phyloP scores from a whole-genome alignment of 2,329 filamentous ascomycete genomes.

The Hansfordia pulvinata region DNA sequence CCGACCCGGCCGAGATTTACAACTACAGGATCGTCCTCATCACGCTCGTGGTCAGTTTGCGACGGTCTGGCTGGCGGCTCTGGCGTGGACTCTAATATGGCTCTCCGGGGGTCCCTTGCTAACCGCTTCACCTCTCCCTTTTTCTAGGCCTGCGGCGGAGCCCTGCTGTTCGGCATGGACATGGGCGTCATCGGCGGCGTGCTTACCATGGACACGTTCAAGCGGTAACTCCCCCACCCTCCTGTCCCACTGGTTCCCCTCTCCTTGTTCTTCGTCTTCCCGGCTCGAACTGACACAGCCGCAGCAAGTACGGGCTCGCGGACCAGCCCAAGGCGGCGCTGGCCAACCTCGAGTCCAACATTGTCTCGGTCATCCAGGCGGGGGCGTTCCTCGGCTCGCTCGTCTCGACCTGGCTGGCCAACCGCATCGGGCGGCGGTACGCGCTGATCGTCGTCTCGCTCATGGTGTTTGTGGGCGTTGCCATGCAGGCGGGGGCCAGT shows the following conservation, averaged over 20 bases:
- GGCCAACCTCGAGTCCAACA: slow-evolving; percentile 1
- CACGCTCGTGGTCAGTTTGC: too few relatives aligned
- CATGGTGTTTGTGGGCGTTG: slow-evolving; percentile 44
- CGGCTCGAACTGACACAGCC: slow-evolving; percentile 23
- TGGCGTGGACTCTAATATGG: too few relatives aligned
- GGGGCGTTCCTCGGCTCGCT: slow-evolving; percentile 55
- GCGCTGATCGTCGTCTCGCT: slow-evolving; percentile 25
- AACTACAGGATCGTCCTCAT: too few relatives aligned
- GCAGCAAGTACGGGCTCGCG: slow-evolving; percentile 25
- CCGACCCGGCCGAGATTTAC: too few relatives aligned
- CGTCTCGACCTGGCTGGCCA: slow-evolving; percentile 21
- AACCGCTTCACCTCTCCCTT: too few relatives aligned
- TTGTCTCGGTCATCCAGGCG: slow-evolving; percentile 51
- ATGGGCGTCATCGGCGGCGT: slow-evolving; percentile 58
- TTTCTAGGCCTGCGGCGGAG: too few relatives aligned
- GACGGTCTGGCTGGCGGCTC: too few relatives aligned
- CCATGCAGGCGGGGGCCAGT: too few relatives aligned
- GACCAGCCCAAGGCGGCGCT: neutral
- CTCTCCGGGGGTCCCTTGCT: too few relatives aligned
- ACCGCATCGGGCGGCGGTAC: slow-evolving; percentile 8
- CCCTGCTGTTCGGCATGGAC: too few relatives aligned
- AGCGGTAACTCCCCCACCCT: slow-evolving; percentile 23
- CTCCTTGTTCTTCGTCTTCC: slow-evolving; percentile 25
- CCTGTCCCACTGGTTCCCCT: slow-evolving; percentile 3
- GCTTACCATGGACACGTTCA: slow-evolving; percentile 43